These are phyloP conservation scores for Mytilinidion resinicola DNA, from an alignment of 495 filamentous ascomycete species.

Conservation along the genomic window DNA sequence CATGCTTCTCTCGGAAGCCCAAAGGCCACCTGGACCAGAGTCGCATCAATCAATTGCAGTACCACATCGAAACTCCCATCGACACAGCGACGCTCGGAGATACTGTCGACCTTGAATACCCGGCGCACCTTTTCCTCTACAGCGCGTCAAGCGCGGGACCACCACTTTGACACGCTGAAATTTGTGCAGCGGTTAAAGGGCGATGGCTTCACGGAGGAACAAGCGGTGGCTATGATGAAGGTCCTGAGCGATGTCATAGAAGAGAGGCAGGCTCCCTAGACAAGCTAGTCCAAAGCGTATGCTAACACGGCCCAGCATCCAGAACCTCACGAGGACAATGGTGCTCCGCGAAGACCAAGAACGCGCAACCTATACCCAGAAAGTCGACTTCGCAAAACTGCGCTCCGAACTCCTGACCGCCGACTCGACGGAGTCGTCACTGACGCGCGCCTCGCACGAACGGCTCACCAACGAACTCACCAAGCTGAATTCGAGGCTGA, in stretches of 20 bases:
- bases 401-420: slow-evolving; percentile 86
- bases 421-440: slow-evolving; percentile 81
- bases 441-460: slow-evolving; percentile 86
- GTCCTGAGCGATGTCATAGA: slow-evolving; percentile 95
- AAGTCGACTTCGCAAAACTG: slow-evolving; percentile 98
- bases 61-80: not conserved
- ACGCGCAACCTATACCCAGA: slow-evolving; percentile 89
- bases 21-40: not conserved
- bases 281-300: not conserved
- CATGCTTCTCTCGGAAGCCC: not conserved
- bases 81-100: not conserved
- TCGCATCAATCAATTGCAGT: too few relatives aligned
- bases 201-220: slow-evolving; percentile 94
- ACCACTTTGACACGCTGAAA: slow-evolving; percentile 98
- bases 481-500: slow-evolving; percentile 77
- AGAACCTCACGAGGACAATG: slow-evolving; percentile 97
- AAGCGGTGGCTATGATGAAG: slow-evolving; percentile 94
- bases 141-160: slow-evolving; percentile 56
- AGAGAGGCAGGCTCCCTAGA: slow-evolving; percentile 55
- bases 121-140: slow-evolving; percentile 59
- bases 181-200: slow-evolving; percentile 84
- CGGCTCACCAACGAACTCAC: slow-evolving; percentile 88
- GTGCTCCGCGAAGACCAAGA: slow-evolving; percentile 89
- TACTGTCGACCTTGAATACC: not conserved
- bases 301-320: slow-evolving; percentile 53